Conservation (phyloP, 805 yeast species). For the Grigorovia humatica region DNA sequence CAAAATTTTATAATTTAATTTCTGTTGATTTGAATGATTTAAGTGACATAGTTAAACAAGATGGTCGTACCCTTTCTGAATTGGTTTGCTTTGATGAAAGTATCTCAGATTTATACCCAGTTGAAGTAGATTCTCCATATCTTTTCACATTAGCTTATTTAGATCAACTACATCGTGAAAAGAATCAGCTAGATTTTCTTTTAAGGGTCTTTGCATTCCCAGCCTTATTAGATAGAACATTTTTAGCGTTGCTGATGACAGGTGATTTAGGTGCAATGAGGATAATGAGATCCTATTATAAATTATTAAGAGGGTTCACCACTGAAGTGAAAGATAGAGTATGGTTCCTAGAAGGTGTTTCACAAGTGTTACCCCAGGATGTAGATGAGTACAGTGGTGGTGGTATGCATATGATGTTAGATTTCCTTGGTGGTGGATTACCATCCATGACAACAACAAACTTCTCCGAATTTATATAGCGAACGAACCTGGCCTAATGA, state of each 20-base stretch:
- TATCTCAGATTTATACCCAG: conserved; percentile 79
- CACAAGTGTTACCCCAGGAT: conserved; percentile 81
- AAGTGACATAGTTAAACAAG: conserved; percentile 46
- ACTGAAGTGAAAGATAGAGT: conserved; percentile 81
- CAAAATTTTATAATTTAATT: conserved; percentile 57
- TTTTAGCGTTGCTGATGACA: conserved; percentile 64
- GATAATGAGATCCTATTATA: conserved; percentile 82
- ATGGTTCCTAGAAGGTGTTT: conserved; percentile 91
- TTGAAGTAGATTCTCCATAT: conserved; percentile 74
- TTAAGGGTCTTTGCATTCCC: conserved; percentile 87
- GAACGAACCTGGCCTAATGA: not conserved
- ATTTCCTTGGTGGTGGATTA: conserved; percentile 64
- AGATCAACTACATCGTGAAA: conserved; percentile 72
- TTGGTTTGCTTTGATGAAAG: conserved; percentile 78
- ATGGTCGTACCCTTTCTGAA: conserved; percentile 38
- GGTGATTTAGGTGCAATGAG: conserved; percentile 86
- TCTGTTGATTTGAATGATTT: conserved; percentile 86
- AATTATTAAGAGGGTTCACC: conserved; percentile 68
- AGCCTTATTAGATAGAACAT: conserved; percentile 75
- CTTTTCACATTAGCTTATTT: conserved; percentile 74
- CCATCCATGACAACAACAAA: conserved; percentile 39
- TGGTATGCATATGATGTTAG: conserved; percentile 87
- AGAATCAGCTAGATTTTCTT: conserved; percentile 77
- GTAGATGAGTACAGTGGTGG: conserved; percentile 91
- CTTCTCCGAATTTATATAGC: conserved; percentile 25